Evolutionary conservation across 306 rosid species (phyloP).

Genomic region (Cucurbita ficifolia): DNA sequence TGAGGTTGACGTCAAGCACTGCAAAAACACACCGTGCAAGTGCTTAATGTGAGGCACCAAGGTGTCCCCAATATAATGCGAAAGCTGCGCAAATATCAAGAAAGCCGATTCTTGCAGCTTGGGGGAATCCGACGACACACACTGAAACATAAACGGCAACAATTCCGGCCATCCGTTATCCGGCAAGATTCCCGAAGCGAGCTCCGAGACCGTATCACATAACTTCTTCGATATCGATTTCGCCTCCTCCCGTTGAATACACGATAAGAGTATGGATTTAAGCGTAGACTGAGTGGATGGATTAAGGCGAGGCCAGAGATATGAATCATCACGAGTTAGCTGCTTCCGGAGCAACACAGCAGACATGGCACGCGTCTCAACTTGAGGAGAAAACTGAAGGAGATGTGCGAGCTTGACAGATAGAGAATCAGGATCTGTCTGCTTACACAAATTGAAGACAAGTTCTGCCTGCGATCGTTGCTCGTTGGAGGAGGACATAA

Average conservation of each 20-base stretch:
- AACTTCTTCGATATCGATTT: slow-evolving; percentile 76
- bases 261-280: slow-evolving; percentile 60
- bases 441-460: slow-evolving; percentile 85
- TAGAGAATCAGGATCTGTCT: slow-evolving; percentile 73
- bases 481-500: slow-evolving; percentile 83
- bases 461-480: slow-evolving; percentile 79
- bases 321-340: slow-evolving; percentile 81
- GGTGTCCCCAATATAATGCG: slow-evolving; percentile 81
- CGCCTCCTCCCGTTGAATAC: slow-evolving; percentile 52
- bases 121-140: slow-evolving; percentile 70
- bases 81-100: slow-evolving; percentile 73
- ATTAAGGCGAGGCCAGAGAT: slow-evolving; percentile 72
- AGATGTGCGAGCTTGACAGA: slow-evolving; percentile 74
- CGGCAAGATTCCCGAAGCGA: slow-evolving; percentile 80
- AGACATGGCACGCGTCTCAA: slow-evolving; percentile 87
- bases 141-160: slow-evolving; percentile 78
- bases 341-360: slow-evolving; percentile 93
- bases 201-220: slow-evolving; percentile 85
- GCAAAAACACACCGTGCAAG: slow-evolving; percentile 64
- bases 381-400: slow-evolving; percentile 54
- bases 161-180: slow-evolving; percentile 87
- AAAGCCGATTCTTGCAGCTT: slow-evolving; percentile 81
- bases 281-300: slow-evolving; percentile 46
- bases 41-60: slow-evolving; percentile 67
- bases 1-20: slow-evolving; percentile 34